Percentiles rank a stretch among this genome's conserved stretches.
These are phyloP conservation scores for Phytophthora quininea DNA, from an alignment of 352 stramenopile species.

Conservation along the genomic window DNA sequence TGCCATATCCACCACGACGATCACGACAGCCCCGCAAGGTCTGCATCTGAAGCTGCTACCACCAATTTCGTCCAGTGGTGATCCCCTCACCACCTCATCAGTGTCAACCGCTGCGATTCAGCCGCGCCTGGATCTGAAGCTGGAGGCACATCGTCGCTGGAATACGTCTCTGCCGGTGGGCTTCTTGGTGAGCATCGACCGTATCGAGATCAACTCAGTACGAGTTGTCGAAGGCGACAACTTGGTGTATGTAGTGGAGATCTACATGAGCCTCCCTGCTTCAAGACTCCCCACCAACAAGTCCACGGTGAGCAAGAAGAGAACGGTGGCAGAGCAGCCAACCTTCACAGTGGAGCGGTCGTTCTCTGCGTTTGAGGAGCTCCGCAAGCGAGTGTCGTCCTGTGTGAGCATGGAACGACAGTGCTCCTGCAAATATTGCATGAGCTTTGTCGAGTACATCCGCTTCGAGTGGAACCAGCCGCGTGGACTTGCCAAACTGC, in stretches of 20 bases:
- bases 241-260: slow-evolving; percentile 51
- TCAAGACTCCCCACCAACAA: slow-evolving; percentile 33
- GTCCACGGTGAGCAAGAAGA: slow-evolving; percentile 11
- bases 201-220: slow-evolving; percentile 47
- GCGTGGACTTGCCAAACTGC: slow-evolving; percentile 35
- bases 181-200: slow-evolving; percentile 49
- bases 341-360: slow-evolving; percentile 47
- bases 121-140: slow-evolving; percentile 19
- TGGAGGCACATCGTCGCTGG: slow-evolving; percentile 39
- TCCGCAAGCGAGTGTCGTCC: slow-evolving; percentile 36
- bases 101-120: slow-evolving; percentile 5
- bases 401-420: slow-evolving; percentile 42
- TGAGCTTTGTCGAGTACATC: slow-evolving; percentile 50
- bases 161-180: slow-evolving; percentile 26
- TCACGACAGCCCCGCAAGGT: background rate
- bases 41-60: slow-evolving; percentile 17
- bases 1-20: slow-evolving; percentile 1
- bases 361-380: slow-evolving; percentile 56
- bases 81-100: slow-evolving; percentile 2
- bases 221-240: slow-evolving; percentile 19
- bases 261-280: slow-evolving; percentile 39
- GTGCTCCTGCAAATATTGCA: slow-evolving; percentile 56
- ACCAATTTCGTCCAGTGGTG: slow-evolving; percentile 12
- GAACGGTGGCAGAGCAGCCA: slow-evolving; percentile 4
- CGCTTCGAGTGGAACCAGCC: slow-evolving; percentile 46